Conservation (phyloP, 306 rosid genomes). For the Begonia masoniana region DNA sequence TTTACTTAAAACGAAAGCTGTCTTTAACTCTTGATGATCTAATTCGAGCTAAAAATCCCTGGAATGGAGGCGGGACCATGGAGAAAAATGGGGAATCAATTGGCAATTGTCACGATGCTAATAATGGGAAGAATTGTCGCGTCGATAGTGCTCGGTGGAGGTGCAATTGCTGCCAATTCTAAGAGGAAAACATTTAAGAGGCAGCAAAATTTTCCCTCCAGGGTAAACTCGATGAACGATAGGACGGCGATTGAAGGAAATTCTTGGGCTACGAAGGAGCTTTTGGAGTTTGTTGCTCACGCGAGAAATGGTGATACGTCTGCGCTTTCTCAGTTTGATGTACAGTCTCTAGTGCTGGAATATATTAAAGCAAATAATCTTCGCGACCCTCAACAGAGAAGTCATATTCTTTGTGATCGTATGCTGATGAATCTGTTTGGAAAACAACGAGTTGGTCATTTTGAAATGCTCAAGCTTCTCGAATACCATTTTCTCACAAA, state of each 20-base stretch:
- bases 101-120: constrained; percentile 26
- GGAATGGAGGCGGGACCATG: constrained; percentile 30
- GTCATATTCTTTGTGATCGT: constrained; percentile 65
- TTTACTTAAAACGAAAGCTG: constrained; percentile 50
- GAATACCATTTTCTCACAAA: constrained; percentile 57
- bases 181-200: constrained; percentile 17
- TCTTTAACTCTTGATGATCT: constrained; percentile 79
- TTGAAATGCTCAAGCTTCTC: constrained; percentile 80
- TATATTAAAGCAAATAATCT: constrained; percentile 64
- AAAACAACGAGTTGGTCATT: constrained; percentile 51
- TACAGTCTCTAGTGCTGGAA: constrained; percentile 62
- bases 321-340: constrained; percentile 49
- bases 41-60: constrained; percentile 55
- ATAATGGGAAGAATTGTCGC: constrained; percentile 31
- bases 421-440: constrained; percentile 72
- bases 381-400: constrained; percentile 57
- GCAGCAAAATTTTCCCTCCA: constrained; percentile 3
- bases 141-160: constrained; percentile 41
- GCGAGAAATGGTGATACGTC: constrained; percentile 74
- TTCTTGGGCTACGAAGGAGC: constrained; percentile 82
- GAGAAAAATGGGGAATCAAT: constrained; percentile 28
- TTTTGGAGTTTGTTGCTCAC: constrained; percentile 79
- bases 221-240: constrained; percentile 23
- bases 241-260: constrained; percentile 23
- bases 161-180: constrained; percentile 31